Evolutionary conservation across 1,139 yeast species (phyloP).

Genomic region (Candida sp.): DNA sequence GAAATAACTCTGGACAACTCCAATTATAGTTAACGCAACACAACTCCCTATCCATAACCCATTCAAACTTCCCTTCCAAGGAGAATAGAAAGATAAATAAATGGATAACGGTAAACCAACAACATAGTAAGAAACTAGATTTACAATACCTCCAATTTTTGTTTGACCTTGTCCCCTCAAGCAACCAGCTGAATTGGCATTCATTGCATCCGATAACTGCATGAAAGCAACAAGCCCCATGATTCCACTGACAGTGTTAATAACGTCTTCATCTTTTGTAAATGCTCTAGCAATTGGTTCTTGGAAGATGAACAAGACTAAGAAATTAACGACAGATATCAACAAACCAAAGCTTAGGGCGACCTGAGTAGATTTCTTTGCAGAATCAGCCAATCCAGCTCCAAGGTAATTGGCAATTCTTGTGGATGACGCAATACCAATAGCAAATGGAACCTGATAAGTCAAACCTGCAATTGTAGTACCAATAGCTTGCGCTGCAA

Average conservation of each 20-base stretch:
- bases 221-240: constrained; percentile 54
- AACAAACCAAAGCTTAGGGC: constrained; percentile 41
- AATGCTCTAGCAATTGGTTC: constrained; percentile 33
- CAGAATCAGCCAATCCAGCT: constrained; percentile 47
- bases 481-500: constrained; percentile 59
- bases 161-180: constrained; percentile 61
- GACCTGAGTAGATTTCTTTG: constrained; percentile 43
- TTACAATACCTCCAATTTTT: constrained; percentile 56
- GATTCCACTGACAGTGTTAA: constrained; percentile 33
- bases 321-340: constrained; percentile 39
- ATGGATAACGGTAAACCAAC: constrained; percentile 52
- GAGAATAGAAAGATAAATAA: constrained; percentile 45
- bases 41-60: constrained; percentile 58
- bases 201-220: constrained; percentile 57
- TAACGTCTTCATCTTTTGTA: constrained; percentile 42
- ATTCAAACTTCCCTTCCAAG: constrained; percentile 38
- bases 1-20: constrained; percentile 47
- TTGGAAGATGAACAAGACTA: constrained; percentile 36
- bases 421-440: constrained; percentile 58
- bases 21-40: constrained; percentile 49
- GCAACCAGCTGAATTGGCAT: constrained; percentile 60
- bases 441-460: constrained; percentile 55
- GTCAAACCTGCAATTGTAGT: constrained; percentile 53
- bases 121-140: constrained; percentile 48
- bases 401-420: constrained; percentile 59